These are phyloP conservation scores for Pichia thaimueangensis DNA, from an alignment of 805 yeast genomes.

Conservation along the genomic window DNA sequence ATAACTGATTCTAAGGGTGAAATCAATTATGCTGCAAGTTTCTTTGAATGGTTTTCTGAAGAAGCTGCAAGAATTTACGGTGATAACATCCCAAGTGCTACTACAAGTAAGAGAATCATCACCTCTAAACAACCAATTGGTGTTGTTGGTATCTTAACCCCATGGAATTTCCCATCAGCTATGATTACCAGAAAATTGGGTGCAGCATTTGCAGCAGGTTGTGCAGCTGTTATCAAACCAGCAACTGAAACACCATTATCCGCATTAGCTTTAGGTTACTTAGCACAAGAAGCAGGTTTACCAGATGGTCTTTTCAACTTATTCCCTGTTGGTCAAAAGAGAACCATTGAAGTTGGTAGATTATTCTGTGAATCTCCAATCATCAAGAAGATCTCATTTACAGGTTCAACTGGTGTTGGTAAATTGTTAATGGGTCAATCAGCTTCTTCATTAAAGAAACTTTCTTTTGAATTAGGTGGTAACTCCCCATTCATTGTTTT, in stretches of 20 bases:
- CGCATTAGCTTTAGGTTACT: slow-evolving; percentile 66
- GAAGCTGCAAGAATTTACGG: slow-evolving; percentile 62
- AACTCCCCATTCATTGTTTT: slow-evolving; percentile 83
- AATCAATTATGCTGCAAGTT: slow-evolving; percentile 51
- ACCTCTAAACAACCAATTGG: slow-evolving; percentile 73
- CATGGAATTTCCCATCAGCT: slow-evolving; percentile 81
- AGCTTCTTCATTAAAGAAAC: slow-evolving; percentile 68
- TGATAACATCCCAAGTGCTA: slow-evolving; percentile 62
- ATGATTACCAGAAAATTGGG: slow-evolving; percentile 78
- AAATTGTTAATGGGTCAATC: slow-evolving; percentile 65
- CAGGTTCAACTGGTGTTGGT: slow-evolving; percentile 90
- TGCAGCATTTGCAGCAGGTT: slow-evolving; percentile 75
- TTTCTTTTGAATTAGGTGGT: slow-evolving; percentile 83
- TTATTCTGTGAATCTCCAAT: slow-evolving; percentile 71
- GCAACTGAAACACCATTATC: slow-evolving; percentile 79
- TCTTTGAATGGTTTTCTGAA: slow-evolving; percentile 86
- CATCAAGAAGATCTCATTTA: slow-evolving; percentile 87
- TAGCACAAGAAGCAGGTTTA: slow-evolving; percentile 74
- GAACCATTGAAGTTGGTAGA: slow-evolving; percentile 60
- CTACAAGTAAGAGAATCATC: slow-evolving; percentile 50
- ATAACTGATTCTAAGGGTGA: slow-evolving; percentile 61
- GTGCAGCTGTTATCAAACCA: slow-evolving; percentile 66
- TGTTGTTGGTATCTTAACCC: slow-evolving; percentile 77
- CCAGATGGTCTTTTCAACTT: slow-evolving; percentile 85
- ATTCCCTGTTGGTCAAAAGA: slow-evolving; percentile 75